Evolutionary conservation across 441 rosid species (phyloP).

Genomic region (Jatropha podagrica): DNA sequence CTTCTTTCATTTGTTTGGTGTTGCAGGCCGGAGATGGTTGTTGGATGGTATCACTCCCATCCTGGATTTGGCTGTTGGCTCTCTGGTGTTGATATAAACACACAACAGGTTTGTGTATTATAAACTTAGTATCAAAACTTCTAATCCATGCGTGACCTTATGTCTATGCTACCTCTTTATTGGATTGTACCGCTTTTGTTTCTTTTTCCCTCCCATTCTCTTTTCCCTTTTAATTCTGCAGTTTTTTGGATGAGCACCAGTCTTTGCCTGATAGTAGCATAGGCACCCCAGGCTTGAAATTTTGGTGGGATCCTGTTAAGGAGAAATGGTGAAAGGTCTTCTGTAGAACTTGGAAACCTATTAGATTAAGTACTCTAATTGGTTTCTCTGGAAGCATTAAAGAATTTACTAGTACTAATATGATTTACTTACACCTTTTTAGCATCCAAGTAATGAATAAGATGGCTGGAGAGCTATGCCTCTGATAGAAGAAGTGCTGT

Average conservation of each 20-base stretch:
- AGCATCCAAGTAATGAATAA: background rate
- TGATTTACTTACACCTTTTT: background rate
- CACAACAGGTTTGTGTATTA: slow-evolving; percentile 69
- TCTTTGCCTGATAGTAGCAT: background rate
- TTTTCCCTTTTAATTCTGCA: background rate
- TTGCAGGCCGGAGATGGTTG: slow-evolving; percentile 98
- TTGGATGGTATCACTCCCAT: slow-evolving; percentile 99
- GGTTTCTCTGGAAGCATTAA: background rate
- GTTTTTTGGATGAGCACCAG: too few species aligned
- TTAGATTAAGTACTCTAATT: background rate
- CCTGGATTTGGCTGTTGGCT: slow-evolving; percentile 99
- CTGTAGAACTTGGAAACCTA: too few species aligned
- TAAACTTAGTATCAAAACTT: background rate
- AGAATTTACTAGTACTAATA: background rate
- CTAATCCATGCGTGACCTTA: background rate
- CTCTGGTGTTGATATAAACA: slow-evolving; percentile 97
- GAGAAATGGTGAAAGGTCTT: background rate
- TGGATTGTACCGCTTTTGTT: background rate
- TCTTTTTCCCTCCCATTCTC: background rate
- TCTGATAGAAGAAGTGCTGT: background rate
- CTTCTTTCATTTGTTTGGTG: slow-evolving; percentile 17
- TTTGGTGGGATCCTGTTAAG: background rate
- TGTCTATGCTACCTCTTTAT: background rate
- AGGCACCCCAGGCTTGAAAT: background rate
- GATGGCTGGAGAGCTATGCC: background rate